Evolutionary conservation across 2,329 filamentous ascomycete genomes (phyloP).

Genomic region (Alternaria sp.): DNA sequence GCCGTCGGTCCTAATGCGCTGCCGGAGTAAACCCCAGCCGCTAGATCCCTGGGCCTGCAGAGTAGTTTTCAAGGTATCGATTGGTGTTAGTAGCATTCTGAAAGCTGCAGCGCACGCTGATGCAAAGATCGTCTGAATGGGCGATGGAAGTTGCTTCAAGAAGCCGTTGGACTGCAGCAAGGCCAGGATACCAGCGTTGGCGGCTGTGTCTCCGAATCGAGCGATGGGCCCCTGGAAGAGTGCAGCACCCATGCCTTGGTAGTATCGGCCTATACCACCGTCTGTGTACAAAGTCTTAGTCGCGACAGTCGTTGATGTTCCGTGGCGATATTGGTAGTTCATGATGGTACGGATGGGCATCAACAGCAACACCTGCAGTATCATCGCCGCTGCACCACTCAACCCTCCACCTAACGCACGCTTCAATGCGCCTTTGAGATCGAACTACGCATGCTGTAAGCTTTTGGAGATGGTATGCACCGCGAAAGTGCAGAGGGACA

Average conservation of each 20-base stretch:
- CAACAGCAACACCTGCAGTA: slow-evolving; percentile 36
- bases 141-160: slow-evolving; percentile 30
- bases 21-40: slow-evolving; percentile 27
- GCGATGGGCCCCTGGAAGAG: slow-evolving; percentile 37
- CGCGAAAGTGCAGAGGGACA: background rate
- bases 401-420: slow-evolving; percentile 35
- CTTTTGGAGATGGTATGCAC: background rate
- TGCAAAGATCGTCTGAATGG: slow-evolving; percentile 36
- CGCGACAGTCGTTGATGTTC: slow-evolving; percentile 29
- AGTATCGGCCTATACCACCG: slow-evolving; percentile 34
- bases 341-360: slow-evolving; percentile 42
- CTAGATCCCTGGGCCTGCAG: slow-evolving; percentile 34
- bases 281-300: slow-evolving; percentile 35
- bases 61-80: slow-evolving; percentile 39
- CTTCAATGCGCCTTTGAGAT: slow-evolving; percentile 34
- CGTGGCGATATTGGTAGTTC: slow-evolving; percentile 42
- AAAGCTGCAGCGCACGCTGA: slow-evolving; percentile 35
- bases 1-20: slow-evolving; percentile 34
- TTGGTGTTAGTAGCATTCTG: slow-evolving; percentile 36
- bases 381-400: slow-evolving; percentile 40
- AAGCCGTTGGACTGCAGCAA: slow-evolving; percentile 35
- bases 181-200: slow-evolving; percentile 38
- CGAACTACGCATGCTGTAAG: slow-evolving; percentile 22
- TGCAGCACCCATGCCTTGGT: slow-evolving; percentile 33
- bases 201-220: slow-evolving; percentile 39